Base-by-base conservation (phyloP, 257 asterid genomes). In the Ilex asprella region DNA sequence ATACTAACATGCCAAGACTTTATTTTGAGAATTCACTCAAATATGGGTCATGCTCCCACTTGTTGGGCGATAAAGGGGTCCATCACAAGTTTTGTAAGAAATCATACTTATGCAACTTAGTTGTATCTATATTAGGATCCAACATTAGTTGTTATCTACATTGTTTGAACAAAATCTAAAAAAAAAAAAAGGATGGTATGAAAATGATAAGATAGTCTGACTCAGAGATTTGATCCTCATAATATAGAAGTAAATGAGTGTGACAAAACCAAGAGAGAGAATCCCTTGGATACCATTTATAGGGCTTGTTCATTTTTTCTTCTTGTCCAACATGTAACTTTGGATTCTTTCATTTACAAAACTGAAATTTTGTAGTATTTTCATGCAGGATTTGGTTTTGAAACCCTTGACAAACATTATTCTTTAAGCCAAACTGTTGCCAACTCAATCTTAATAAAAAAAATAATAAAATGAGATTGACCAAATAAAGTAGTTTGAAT, bases 361-460 rank as follows among this genome's bases (percentile, higher is more conserved):
- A 46, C 31, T 57, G 55, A 44, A 21, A 21, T 21, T 21, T 21
- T 21, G 0, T 21, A 21, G 27, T 21, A 21, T 64, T 68, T 76
- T 51, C 41, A 61, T 76, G 61, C 66, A 60, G 56, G 66, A 62
- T 71, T 71, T 67, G 60, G 61, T 65, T 64, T 30, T 68, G 65
- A 71, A 57, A 62, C 60, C 35, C 49, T 55, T 35, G 43, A 59
- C 2, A 30, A 54, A 32, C 69, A 67, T 69, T 72, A 50, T 76
- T 72, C 44, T 29, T 16, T 46, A 14, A 47, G 58, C 6, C 65
- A 52, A 49, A 49, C 16, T 49, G 54, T 49, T 12, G 54, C 54
- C 54, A 49, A 49, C 54, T 49, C 54, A 49, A 1, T 15, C 54
- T 11, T 3, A 12, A 12, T 11, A 49, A 11, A 3, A 49, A 11